Percentiles rank a stretch among this genome's conserved stretches.
These are phyloP conservation scores for Quercus agrifolia DNA, from an alignment of 306 rosid genomes.

Conservation along the genomic window DNA sequence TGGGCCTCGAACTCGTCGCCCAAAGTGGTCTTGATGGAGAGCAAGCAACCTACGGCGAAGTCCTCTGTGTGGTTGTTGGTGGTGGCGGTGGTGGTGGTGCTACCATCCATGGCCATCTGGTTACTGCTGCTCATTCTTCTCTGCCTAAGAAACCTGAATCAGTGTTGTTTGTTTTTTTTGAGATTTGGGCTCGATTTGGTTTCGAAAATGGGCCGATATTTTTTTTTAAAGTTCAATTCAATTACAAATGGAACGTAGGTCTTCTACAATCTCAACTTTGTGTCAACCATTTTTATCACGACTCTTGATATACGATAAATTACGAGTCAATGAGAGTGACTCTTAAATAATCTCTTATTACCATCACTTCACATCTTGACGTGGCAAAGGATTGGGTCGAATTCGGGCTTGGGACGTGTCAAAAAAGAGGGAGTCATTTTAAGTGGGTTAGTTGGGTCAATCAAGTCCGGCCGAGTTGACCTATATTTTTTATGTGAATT, in stretches of 20 bases:
- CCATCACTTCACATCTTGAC: no score
- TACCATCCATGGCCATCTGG: constrained; percentile 53
- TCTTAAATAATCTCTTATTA: no score
- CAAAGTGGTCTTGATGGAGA: constrained; percentile 76
- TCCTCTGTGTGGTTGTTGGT: constrained; percentile 45
- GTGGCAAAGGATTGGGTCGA: no score
- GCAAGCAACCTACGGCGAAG: constrained; percentile 65
- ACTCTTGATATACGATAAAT: no score
- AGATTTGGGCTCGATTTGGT: not conserved
- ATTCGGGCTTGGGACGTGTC: no score
- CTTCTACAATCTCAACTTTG: no score
- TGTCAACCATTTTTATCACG: no score
- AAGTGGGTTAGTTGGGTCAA: accelerated
- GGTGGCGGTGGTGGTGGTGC: not conserved
- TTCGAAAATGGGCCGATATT: no score
- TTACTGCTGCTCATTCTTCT: not conserved
- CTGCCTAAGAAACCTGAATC: not conserved
- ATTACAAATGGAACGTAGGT: no score
- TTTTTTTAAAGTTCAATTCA: no score
- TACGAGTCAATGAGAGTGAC: no score
- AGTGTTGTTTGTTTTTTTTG: not conserved
- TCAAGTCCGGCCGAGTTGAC: accelerated
- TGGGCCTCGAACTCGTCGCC: constrained; percentile 89
- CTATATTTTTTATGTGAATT: accelerated
- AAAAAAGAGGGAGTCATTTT: no score